Evolutionary conservation across 2,329 filamentous ascomycete species (phyloP), one percentile per base, ranked within the genome.

Genomic region (Tolypocladium ophioglossoides): DNA sequence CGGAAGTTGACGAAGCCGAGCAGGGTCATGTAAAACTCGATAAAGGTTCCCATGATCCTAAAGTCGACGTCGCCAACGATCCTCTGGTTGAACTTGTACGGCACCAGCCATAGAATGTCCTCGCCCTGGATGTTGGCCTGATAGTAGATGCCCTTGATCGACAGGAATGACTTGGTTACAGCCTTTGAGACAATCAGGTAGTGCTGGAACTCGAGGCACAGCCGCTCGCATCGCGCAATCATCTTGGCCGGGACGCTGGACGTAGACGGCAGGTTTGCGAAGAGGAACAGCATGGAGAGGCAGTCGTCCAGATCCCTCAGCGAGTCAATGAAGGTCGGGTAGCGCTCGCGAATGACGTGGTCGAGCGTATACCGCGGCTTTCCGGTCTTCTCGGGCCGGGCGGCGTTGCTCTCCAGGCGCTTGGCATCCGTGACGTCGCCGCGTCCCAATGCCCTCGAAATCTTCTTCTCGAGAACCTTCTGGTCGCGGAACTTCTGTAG

Each of bases 111-210:
- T 61, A 97, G 78, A 51, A 99, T 87, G 66, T 97, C 92, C 74
- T 99, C 91, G 50, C 94, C 94, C 70, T 96, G 90, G 58, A 99
- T 95, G 52, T 86, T 96, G 27, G 92, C 94, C 74, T 97, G 92
- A 74, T 97, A 99, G 77, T 99, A 99, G 66, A 99, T 97, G 58
- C 94, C 94, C 79, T 99, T 99, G 74, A 99, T 97, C 2, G 91
- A 96, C 60, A 99, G 75, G 76, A 99, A 99, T 0, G 91, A 96
- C 76, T 96, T 97, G 66, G 89, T 87, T 63, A 99, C 76, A 64
- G 89, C 91, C 73, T 95, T 84, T 44, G 92, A 95, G 49, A 86
- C 82, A 67, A 99, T 99, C 58, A 99, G 80, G 72, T 96, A 99
- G 77, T 97, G 94, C 74, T 97, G 88, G 72, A 99, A 99, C 74